phyloP scores from a whole-genome alignment of 257 asterid species.

The Knoxia roxburghii region DNA sequence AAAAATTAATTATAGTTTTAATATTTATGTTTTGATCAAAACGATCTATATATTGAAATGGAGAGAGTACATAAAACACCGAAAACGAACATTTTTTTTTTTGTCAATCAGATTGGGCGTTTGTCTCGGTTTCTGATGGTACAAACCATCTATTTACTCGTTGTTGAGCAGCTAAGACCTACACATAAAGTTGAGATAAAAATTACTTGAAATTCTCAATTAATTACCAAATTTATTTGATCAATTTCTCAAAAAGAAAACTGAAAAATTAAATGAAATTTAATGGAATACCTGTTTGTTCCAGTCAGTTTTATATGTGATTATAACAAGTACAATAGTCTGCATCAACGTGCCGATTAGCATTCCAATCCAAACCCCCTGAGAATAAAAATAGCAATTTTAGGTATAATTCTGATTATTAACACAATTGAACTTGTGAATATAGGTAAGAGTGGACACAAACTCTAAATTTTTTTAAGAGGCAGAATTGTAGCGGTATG shows the following conservation, averaged over 20 bases:
- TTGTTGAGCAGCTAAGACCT: neutral
- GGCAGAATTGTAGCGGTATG: too few relatives aligned
- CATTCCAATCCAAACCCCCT: conserved; percentile 85
- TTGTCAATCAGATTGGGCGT: neutral
- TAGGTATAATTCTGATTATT: too few relatives aligned
- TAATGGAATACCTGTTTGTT: conserved; percentile 48
- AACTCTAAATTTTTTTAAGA: too few relatives aligned
- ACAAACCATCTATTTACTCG: conserved; percentile 3
- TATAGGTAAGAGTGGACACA: too few relatives aligned
- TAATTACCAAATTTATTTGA: too few relatives aligned
- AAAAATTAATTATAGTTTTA: too few relatives aligned
- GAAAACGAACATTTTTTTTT: too few relatives aligned
- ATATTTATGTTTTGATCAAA: too few relatives aligned
- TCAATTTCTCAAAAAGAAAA: neutral
- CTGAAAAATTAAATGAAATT: neutral
- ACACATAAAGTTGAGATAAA: neutral
- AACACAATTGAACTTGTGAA: too few relatives aligned
- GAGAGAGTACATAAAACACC: too few relatives aligned
- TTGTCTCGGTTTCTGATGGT: neutral
- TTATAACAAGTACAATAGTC: conserved; percentile 33
- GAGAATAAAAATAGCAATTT: neutral
- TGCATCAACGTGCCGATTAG: conserved; percentile 48
- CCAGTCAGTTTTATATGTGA: conserved; percentile 57
- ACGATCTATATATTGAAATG: too few relatives aligned
- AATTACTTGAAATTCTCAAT: neutral